Evolutionary conservation across 1,284 basidiomycete genomes (phyloP).

Genomic region (Naganishia sp.): DNA sequence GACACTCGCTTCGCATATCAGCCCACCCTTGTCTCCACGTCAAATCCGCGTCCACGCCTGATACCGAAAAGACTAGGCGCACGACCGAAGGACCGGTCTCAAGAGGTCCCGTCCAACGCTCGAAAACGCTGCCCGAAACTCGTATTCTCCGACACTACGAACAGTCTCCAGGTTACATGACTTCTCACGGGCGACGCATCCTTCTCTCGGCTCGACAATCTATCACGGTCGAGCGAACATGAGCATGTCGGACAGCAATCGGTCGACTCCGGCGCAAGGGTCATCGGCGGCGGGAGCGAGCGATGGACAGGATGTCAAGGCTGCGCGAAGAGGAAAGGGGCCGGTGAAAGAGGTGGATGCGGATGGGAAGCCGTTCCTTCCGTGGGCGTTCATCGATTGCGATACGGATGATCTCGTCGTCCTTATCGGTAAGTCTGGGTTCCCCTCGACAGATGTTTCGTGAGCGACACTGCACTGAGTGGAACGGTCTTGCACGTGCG

Average conservation of each 20-base stretch:
- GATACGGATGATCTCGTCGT: slow-evolving; percentile 76
- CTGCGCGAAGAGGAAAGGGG: slow-evolving; percentile 4
- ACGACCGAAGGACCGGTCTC: no score
- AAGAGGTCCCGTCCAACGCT: no score
- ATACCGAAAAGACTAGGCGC: no score
- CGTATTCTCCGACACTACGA: no score
- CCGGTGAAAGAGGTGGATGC: slow-evolving; percentile 4
- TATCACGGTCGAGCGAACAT: neutral
- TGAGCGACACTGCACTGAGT: neutral
- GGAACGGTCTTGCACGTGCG: neutral
- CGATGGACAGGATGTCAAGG: neutral
- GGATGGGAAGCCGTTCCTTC: slow-evolving; percentile 37
- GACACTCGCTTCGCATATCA: no score
- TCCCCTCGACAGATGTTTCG: neutral
- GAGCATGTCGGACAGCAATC: neutral
- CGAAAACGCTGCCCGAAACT: no score
- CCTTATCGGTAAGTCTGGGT: slow-evolving; percentile 69
- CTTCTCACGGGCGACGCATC: neutral
- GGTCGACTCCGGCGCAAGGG: neutral
- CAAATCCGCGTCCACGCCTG: no score
- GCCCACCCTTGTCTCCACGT: no score
- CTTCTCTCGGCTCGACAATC: neutral
- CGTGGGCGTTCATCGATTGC: slow-evolving; percentile 61
- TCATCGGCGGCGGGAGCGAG: neutral
- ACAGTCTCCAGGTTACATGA: neutral